A percentile compares a stretch with the other conserved stretches of the same genome.
Evolutionary conservation across 1,139 yeast genomes (phyloP).

Genomic region (Blastobotrys malaysiensis): DNA sequence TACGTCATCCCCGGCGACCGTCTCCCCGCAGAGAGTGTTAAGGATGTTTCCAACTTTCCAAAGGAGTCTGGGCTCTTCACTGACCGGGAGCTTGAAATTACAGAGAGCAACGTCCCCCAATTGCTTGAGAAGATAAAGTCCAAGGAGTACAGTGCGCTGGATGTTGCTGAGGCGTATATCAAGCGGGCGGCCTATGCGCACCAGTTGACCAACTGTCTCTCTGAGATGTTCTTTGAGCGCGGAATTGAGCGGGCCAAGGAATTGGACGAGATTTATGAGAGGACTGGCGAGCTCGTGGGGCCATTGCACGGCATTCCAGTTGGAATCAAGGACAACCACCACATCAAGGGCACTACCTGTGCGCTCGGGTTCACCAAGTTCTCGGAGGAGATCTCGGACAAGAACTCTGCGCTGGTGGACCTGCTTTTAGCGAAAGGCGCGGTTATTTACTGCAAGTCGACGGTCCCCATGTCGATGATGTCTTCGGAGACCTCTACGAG

Average conservation of each 20-base stretch:
- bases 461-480: constrained; percentile 55
- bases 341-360: constrained; percentile 39
- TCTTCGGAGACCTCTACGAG: constrained; percentile 44
- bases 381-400: constrained; percentile 24
- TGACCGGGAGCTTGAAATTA: constrained; percentile 11
- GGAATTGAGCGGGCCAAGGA: constrained; percentile 41
- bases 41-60: constrained; percentile 8
- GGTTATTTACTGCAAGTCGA: constrained; percentile 48
- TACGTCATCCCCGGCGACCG: constrained; percentile 9
- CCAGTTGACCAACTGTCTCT: constrained; percentile 42
- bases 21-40: constrained; percentile 5
- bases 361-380: constrained; percentile 28
- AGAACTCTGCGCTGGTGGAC: constrained; percentile 45
- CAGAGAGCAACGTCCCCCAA: constrained; percentile 6
- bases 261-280: constrained; percentile 35
- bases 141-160: constrained; percentile 4
- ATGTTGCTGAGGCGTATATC: constrained; percentile 38
- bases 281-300: constrained; percentile 40
- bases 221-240: constrained; percentile 36
- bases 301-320: constrained; percentile 51
- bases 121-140: constrained; percentile 1
- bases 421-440: constrained; percentile 44
- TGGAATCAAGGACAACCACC: constrained; percentile 57
- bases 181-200: constrained; percentile 54
- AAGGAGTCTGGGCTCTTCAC: constrained; percentile 9